Evolutionary conservation across 2,329 filamentous ascomycete genomes (phyloP).

Genomic region (Aspergillus chevalieri): DNA sequence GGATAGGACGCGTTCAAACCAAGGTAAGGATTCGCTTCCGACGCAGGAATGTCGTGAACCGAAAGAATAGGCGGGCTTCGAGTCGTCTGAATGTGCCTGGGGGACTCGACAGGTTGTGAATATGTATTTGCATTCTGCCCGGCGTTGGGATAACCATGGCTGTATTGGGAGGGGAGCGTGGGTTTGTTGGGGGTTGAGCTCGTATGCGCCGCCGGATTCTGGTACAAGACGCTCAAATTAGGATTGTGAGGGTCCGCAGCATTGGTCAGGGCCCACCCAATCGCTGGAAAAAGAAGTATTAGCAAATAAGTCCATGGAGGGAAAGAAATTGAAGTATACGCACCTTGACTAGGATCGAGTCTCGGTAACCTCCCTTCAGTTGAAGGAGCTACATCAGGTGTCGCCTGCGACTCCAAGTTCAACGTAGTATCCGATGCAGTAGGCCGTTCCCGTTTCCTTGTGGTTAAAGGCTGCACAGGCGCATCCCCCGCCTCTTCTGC

Average conservation of each 20-base stretch:
- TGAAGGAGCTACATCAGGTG: slow-evolving; percentile 21
- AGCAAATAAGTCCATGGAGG: slow-evolving; percentile 2
- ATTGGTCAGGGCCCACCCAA: slow-evolving; percentile 83
- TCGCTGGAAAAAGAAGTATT: slow-evolving; percentile 48
- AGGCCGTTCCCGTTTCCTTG: slow-evolving; percentile 44
- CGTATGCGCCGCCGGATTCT: slow-evolving; percentile 44
- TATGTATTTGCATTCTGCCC: slow-evolving; percentile 16
- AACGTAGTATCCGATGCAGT: slow-evolving; percentile 27
- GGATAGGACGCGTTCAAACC: slow-evolving; percentile 45
- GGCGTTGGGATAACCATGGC: slow-evolving; percentile 20
- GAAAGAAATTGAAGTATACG: slow-evolving; percentile 14
- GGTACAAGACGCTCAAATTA: slow-evolving; percentile 74
- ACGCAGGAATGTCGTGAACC: slow-evolving; percentile 34
- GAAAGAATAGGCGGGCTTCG: slow-evolving; percentile 21
- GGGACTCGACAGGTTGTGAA: slow-evolving; percentile 27
- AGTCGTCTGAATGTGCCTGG: slow-evolving; percentile 18
- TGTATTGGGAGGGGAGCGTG: slow-evolving; percentile 25
- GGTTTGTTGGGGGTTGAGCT: slow-evolving; percentile 20
- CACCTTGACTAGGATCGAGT: slow-evolving; percentile 48
- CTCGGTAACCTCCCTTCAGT: slow-evolving; percentile 38
- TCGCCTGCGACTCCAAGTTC: slow-evolving; percentile 11
- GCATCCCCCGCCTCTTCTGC: slow-evolving; percentile 71
- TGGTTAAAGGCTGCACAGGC: slow-evolving; percentile 46
- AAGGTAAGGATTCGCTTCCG: slow-evolving; percentile 38
- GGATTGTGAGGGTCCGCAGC: slow-evolving; percentile 81